These are phyloP conservation scores for Secale cereale DNA, from an alignment of 176 grass and related monocot species.

Conservation along the genomic window DNA sequence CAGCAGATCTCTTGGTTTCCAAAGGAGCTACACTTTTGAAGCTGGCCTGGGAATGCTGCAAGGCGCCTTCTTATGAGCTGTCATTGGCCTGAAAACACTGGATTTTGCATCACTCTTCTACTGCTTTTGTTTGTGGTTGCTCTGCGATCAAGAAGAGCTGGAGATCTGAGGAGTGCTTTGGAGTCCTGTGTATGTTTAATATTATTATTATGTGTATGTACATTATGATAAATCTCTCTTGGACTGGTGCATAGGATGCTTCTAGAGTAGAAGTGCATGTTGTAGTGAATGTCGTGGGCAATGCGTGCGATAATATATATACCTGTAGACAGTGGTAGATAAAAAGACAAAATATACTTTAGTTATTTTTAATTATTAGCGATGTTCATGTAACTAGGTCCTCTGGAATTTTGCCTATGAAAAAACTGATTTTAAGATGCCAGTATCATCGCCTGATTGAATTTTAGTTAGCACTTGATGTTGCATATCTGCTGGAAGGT, in stretches of 20 bases:
- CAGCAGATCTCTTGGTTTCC: background rate
- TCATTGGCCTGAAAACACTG: constrained; percentile 2
- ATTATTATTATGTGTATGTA: constrained; percentile 25
- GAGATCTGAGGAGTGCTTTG: background rate
- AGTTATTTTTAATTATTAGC: no score
- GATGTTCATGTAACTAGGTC: background rate
- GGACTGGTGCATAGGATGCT: constrained; percentile 9
- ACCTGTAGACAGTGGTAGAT: constrained; percentile 12
- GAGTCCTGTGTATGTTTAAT: constrained; percentile 23
- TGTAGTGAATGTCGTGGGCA: constrained; percentile 18
- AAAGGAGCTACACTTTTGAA: constrained; percentile 27
- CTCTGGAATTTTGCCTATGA: constrained; percentile 14
- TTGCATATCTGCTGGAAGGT: background rate
- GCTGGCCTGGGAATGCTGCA: constrained; percentile 13
- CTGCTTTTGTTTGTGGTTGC: background rate
- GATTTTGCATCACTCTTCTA: constrained; percentile 18
- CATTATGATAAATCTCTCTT: constrained; percentile 21
- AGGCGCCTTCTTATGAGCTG: constrained; percentile 7
- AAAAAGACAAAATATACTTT: no score
- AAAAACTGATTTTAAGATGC: background rate
- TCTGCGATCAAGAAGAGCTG: background rate
- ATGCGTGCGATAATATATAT: background rate
- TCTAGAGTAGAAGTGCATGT: constrained; percentile 5
- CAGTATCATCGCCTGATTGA: background rate
- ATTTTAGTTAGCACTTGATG: background rate